Evolutionary conservation across 2,329 filamentous ascomycete genomes (phyloP), one percentile per base, ranked within the genome.

Genomic region (Talaromyces albobiverticillius): DNA sequence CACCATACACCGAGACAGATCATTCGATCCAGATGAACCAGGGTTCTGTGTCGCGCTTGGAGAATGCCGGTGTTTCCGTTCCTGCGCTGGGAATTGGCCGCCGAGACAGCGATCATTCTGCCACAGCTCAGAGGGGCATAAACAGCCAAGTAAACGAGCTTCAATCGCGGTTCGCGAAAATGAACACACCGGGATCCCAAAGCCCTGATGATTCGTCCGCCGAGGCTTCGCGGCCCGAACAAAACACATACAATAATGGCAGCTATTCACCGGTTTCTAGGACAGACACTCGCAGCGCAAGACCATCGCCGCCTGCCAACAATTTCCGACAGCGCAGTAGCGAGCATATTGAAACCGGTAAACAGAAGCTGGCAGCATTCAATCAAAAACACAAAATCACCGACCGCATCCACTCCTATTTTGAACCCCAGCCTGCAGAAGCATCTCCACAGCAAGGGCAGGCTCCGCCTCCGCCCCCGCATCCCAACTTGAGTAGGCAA

Each of bases 31-130:
- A 73, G 46, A 61, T 84, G 41, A 84, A 85, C 51, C 78, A 82
- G 61, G 82, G 78, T 4, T 86, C 90, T 4, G 68, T 87, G 53
- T 79, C 75, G 55, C 81, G 89, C 40, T 78, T 96, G 8, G 83
- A 85, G 10, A 81, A 84, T 34, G 86, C 89, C 1, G 91, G 91
- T 1, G 79, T 96, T 5, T 88, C 86, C 0, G 89, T 96, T 0
- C 87, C 90, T 0, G 87, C 82, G 0, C 76, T 96, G 3, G 88
- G 88, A 4, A 95, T 95, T 57, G 85, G 84, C 4, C 60, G 61
- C 50, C 34, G 40, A 60, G 61, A 46, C 57, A 62, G 14, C 57
- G 57, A 60, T 63, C 66, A 56, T 68, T 67, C 47, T 66, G 63
- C 41, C 62, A 67, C 62, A 57, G 66, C 61, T 55, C 52, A 59